Conservation (phyloP, 208 protist species). For the Trypanosomatidae sp. region DNA sequence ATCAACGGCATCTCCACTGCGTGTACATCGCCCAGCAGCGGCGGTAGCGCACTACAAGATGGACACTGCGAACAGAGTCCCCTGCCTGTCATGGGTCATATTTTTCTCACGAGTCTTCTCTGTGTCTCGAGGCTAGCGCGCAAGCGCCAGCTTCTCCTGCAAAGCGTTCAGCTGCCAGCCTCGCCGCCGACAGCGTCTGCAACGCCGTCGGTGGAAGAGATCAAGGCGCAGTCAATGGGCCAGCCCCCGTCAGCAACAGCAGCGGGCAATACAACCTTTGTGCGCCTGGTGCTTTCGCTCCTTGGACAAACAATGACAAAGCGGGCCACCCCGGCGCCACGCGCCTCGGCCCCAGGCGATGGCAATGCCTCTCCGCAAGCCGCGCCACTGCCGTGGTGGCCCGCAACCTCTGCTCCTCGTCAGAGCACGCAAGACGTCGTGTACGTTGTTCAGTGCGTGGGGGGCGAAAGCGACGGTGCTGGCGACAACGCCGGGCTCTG, state of each 20-base stretch:
- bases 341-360: neutral
- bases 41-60: neutral
- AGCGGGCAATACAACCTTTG: conserved; percentile 3
- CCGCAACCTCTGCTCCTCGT: neutral
- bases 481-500: neutral
- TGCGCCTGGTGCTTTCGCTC: conserved; percentile 22
- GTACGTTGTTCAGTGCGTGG: conserved; percentile 5
- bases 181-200: neutral
- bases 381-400: conserved; percentile 14
- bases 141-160: conserved; percentile 14
- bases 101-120: conserved; percentile 15
- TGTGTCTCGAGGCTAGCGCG: conserved; percentile 18
- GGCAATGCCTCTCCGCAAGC: neutral
- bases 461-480: neutral
- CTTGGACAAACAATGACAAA: neutral
- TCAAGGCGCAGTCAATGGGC: neutral
- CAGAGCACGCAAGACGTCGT: neutral
- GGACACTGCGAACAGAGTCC: neutral
- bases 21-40: neutral
- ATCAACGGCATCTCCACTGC: neutral
- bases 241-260: neutral
- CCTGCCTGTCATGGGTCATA: conserved; percentile 7
- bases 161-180: neutral
- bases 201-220: neutral
- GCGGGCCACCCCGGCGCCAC: neutral